Conservation (phyloP, 228 moss, liverwort and hornwort species). For the Sphagnum fallax region DNA sequence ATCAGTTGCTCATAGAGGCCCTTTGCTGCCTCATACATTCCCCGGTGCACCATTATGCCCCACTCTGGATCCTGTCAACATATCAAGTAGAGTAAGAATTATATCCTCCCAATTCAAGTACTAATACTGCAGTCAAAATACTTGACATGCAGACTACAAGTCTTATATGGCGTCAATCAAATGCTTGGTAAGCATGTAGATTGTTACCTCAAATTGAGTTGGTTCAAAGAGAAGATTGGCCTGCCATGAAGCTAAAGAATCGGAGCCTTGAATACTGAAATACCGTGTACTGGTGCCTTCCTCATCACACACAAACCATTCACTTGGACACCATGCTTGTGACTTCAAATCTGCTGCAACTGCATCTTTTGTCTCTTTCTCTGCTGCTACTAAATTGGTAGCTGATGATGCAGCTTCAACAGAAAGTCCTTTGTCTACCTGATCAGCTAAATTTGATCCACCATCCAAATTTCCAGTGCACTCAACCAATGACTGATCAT, state of each 20-base stretch:
- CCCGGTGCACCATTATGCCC: constrained; percentile 76
- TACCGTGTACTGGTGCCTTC: constrained; percentile 45
- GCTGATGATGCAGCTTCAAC: constrained; percentile 25
- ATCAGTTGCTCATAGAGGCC: constrained; percentile 66
- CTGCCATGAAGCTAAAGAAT: constrained; percentile 77
- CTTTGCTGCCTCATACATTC: constrained; percentile 73
- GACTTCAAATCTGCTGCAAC: constrained; percentile 53
- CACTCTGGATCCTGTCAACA: constrained; percentile 37
- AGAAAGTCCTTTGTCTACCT: neutral
- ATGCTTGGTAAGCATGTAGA: neutral
- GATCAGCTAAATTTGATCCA: neutral
- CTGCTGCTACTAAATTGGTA: constrained; percentile 48
- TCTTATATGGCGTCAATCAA: no score
- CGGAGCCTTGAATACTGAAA: constrained; percentile 76
- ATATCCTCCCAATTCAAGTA: no score
- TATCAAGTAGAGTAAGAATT: neutral
- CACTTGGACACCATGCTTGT: constrained; percentile 56
- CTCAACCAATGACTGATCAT: constrained; percentile 1
- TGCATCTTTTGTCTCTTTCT: constrained; percentile 51
- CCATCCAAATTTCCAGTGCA: constrained; percentile 3
- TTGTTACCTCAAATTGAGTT: constrained; percentile 54
- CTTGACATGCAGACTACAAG: no score
- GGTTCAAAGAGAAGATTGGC: constrained; percentile 78
- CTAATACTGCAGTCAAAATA: no score
- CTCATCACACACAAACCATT: constrained; percentile 80